Evolutionary conservation across 305 asterid species (phyloP).

Genomic region (Fraxinus greggii): DNA sequence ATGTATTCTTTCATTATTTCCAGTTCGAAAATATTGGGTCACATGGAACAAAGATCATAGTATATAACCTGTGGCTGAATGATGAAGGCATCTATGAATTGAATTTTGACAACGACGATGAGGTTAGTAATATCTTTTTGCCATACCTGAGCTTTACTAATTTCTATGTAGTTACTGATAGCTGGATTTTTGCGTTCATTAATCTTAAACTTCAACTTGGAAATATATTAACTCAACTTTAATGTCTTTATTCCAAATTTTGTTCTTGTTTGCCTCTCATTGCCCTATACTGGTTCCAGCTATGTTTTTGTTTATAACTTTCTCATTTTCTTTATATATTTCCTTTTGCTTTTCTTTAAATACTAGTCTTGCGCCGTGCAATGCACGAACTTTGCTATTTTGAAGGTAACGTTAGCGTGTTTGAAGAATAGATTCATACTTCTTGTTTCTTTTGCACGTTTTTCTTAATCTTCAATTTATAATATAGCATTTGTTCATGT

Average conservation of each 20-base stretch:
- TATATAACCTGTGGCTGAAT: conserved; percentile 91
- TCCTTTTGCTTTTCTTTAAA: background rate
- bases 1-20: conserved; percentile 29
- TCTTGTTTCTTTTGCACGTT: too few species aligned
- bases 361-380: too few species aligned
- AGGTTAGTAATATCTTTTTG: conserved; percentile 47
- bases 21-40: conserved; percentile 79
- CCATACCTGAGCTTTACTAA: conserved; percentile 5
- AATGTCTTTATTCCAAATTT: background rate
- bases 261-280: background rate
- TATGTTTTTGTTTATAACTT: conserved; percentile 10
- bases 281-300: conserved; percentile 1
- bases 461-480: too few species aligned
- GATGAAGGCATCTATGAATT: conserved; percentile 95
- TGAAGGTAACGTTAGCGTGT: too few species aligned
- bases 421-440: too few species aligned
- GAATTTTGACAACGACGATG: conserved; percentile 79
- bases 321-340: background rate
- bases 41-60: conserved; percentile 79
- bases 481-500: too few species aligned
- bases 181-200: conserved; percentile 3
- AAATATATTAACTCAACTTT: conserved; percentile 15
- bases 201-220: conserved; percentile 11
- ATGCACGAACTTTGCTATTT: too few species aligned
- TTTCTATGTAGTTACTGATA: background rate